Evolutionary conservation across 2,329 filamentous ascomycete species (phyloP).

Genomic region (Aspergillus sp.): DNA sequence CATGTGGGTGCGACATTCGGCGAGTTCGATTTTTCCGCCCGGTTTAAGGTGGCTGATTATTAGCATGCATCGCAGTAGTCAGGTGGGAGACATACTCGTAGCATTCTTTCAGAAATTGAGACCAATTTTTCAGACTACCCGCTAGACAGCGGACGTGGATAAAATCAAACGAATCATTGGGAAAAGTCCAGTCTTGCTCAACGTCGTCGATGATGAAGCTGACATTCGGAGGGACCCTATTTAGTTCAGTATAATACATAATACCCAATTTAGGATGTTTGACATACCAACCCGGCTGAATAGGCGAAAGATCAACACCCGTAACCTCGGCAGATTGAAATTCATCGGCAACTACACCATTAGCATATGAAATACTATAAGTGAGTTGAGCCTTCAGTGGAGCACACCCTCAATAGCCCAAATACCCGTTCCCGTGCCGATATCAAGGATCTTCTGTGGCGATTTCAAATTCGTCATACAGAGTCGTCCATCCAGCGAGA

Average conservation of each 20-base stretch:
- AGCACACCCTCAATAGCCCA: slow-evolving; percentile 18
- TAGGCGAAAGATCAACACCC: slow-evolving; percentile 7
- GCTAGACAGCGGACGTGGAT: slow-evolving; percentile 22
- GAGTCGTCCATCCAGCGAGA: slow-evolving; percentile 21
- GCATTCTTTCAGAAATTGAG: slow-evolving; percentile 10
- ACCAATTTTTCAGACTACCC: slow-evolving; percentile 17
- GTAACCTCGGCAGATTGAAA: neutral
- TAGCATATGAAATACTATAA: neutral
- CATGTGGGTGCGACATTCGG: slow-evolving; percentile 13
- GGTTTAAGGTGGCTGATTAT: slow-evolving; percentile 20
- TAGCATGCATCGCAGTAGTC: slow-evolving; percentile 3
- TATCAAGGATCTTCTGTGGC: slow-evolving; percentile 15
- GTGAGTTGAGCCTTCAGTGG: neutral
- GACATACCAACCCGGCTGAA: slow-evolving; percentile 4
- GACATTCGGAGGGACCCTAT: slow-evolving; percentile 21
- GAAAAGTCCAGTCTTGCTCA: slow-evolving; percentile 20
- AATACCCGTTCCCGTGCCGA: slow-evolving; percentile 21
- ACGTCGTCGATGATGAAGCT: slow-evolving; percentile 26
- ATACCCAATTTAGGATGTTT: neutral
- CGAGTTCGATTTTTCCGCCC: slow-evolving; percentile 24
- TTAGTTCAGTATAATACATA: neutral
- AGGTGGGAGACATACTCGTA: slow-evolving; percentile 16
- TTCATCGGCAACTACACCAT: neutral
- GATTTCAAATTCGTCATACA: slow-evolving; percentile 14
- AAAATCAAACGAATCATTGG: slow-evolving; percentile 21